Conservation (phyloP, 192 early-diverging fungal genomes). For the Entomortierella beljakovae region DNA sequence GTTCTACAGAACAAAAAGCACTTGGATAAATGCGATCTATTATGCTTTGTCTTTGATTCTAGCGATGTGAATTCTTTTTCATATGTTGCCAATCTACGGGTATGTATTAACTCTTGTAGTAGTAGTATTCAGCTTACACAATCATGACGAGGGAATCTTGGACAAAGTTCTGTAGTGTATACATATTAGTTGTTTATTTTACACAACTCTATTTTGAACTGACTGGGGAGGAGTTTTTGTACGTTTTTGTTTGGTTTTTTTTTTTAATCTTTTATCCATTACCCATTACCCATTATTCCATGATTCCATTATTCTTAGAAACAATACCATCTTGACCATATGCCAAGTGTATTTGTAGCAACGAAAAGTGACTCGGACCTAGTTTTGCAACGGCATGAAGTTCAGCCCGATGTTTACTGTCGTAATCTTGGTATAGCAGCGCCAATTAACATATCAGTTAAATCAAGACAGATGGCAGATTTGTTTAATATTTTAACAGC, state of each 20-base stretch:
- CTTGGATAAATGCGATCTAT: constrained; percentile 89
- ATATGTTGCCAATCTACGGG: constrained; percentile 86
- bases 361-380: constrained; percentile 95
- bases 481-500: constrained; percentile 89
- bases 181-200: too few species aligned
- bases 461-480: constrained; percentile 86
- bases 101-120: constrained; percentile 44
- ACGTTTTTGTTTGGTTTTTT: neutral
- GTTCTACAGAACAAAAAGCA: constrained; percentile 90
- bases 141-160: neutral
- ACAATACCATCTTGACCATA: constrained; percentile 83
- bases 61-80: constrained; percentile 95
- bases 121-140: constrained; percentile 14
- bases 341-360: constrained; percentile 93
- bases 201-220: constrained; percentile 17
- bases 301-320: constrained; percentile 54
- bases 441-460: constrained; percentile 93
- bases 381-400: constrained; percentile 83
- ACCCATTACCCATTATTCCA: neutral
- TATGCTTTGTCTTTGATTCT: constrained; percentile 96
- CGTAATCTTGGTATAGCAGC: constrained; percentile 84
- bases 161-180: constrained; percentile 10
- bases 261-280: neutral
- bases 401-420: constrained; percentile 96
- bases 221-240: neutral